phyloP scores from a whole-genome alignment of 176 grass and related monocot species.

The Zoysia pacifica region DNA sequence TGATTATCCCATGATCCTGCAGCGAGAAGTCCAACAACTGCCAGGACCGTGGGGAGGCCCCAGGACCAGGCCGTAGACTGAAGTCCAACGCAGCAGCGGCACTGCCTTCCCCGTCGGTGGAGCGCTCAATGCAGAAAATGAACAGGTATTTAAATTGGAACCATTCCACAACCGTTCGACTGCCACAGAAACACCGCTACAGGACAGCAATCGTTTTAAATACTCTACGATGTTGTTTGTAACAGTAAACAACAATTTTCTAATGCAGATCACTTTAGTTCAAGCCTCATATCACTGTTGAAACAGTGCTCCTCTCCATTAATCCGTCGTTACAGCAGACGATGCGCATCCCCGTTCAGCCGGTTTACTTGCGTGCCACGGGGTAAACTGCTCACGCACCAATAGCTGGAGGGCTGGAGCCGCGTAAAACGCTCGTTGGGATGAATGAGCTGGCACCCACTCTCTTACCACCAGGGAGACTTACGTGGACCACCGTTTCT shows the following conservation, averaged over 20 bases:
- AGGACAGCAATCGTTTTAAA: too few relatives aligned
- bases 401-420: not conserved
- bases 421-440: not conserved
- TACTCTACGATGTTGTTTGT: too few relatives aligned
- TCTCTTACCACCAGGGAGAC: not conserved
- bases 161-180: too few relatives aligned
- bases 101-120: not conserved
- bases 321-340: too few relatives aligned
- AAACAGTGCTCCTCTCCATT: too few relatives aligned
- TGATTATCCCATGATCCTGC: not conserved
- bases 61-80: not conserved
- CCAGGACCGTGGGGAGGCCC: not conserved
- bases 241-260: too few relatives aligned
- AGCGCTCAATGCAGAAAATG: too few relatives aligned
- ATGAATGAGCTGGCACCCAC: slow-evolving; percentile 32
- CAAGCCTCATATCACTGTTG: too few relatives aligned
- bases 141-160: too few relatives aligned
- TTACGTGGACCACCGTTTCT: slow-evolving; percentile 27
- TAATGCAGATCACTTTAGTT: too few relatives aligned
- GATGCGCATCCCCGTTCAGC: too few relatives aligned
- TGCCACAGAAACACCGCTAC: too few relatives aligned
- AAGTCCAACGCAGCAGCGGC: not conserved
- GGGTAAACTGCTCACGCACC: not conserved
- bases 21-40: not conserved
- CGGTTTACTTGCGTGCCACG: not conserved